A percentile compares a stretch with the other conserved stretches of the same genome.
These are phyloP conservation scores for Lentinus tigrinus DNA, from an alignment of 768 basidiomycete species.

Conservation along the genomic window DNA sequence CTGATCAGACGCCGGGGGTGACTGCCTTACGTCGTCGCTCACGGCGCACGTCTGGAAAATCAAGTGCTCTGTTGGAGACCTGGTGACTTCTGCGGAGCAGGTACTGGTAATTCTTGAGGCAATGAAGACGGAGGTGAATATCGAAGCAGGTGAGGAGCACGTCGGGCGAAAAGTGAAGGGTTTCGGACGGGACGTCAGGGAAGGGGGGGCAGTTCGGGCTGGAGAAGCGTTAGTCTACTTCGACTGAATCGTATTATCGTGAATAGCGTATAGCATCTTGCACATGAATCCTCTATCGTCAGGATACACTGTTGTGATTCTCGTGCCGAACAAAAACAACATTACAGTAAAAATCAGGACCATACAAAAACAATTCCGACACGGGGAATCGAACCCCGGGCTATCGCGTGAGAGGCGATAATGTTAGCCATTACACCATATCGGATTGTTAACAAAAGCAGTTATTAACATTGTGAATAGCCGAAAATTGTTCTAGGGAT, in stretches of 20 bases:
- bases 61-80: conserved; percentile 40
- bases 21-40: conserved; percentile 30
- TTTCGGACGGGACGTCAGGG: conserved; percentile 40
- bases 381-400: conserved; percentile 22
- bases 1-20: not conserved
- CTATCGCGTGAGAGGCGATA: conserved; percentile 23
- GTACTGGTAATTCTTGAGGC: conserved; percentile 55
- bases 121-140: conserved; percentile 63
- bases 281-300: too few relatives aligned
- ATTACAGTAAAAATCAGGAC: too few relatives aligned
- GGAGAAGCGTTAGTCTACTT: conserved; percentile 46
- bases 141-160: conserved; percentile 44
- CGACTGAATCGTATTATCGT: not conserved
- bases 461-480: too few relatives aligned
- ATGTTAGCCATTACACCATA: conserved; percentile 22
- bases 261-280: too few relatives aligned
- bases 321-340: too few relatives aligned
- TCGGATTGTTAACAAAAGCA: conserved; percentile 2
- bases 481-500: too few relatives aligned
- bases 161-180: conserved; percentile 43
- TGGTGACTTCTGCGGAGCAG: conserved; percentile 39
- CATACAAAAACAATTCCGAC: conserved; percentile 12
- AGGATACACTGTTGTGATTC: too few relatives aligned
- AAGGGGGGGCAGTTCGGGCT: conserved; percentile 44
- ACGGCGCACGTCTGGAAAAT: conserved; percentile 54